Evolutionary conservation across 139 green algal species (phyloP).

Genomic region (Coelastrella sp.): DNA sequence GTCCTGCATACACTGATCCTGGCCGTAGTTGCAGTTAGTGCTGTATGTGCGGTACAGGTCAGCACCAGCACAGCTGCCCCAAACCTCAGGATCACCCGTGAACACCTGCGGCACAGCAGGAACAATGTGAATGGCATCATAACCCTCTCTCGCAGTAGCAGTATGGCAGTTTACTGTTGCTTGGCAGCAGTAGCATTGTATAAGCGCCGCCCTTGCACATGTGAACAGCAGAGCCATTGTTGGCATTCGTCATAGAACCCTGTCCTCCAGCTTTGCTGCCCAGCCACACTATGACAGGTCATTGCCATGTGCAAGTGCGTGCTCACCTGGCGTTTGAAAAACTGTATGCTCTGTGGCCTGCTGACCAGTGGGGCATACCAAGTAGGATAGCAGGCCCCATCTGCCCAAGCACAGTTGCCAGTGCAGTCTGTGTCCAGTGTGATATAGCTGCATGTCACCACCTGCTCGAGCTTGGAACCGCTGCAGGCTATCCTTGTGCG

Average conservation of each 20-base stretch:
- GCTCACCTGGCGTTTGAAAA: conserved; percentile 43
- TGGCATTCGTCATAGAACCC: no score
- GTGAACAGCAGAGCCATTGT: no score
- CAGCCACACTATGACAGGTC: no score
- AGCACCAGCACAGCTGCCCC: conserved; percentile 38
- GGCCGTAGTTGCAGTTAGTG: conserved; percentile 6
- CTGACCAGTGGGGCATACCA: conserved; percentile 11
- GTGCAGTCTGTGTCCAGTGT: neutral
- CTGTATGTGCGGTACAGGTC: conserved; percentile 38
- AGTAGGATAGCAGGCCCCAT: conserved; percentile 25
- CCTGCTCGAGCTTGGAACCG: neutral
- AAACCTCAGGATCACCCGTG: conserved; percentile 11
- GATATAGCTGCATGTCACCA: conserved; percentile 16
- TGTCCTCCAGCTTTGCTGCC: no score
- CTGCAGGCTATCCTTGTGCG: conserved; percentile 4
- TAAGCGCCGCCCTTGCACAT: no score
- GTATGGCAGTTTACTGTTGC: no score
- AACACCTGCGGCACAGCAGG: conserved; percentile 8
- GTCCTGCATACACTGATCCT: neutral
- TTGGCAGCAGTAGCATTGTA: no score
- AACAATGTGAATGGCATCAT: no score
- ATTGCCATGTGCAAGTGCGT: neutral
- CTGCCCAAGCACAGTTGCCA: neutral
- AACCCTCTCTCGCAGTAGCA: no score
- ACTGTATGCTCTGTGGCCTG: conserved; percentile 17